Evolutionary conservation across 1,139 yeast species (phyloP).

Genomic region (Suhomyces kunorum): DNA sequence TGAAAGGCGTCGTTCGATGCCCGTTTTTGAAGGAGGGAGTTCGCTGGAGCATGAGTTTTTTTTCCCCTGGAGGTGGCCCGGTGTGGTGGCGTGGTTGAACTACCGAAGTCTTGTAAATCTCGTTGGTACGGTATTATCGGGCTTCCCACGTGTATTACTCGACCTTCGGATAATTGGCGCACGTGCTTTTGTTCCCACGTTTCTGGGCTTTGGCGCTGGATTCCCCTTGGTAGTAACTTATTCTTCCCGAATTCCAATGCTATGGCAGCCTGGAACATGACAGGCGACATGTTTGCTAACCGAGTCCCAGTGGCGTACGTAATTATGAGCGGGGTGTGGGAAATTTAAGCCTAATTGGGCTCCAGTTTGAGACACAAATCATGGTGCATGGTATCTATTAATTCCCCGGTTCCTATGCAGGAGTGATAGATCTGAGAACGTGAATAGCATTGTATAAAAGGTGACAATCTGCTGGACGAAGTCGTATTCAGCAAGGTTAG

Average conservation of each 20-base stretch:
- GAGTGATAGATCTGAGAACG: background rate
- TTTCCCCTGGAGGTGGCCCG: no score
- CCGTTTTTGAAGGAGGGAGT: no score
- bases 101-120: constrained; percentile 1
- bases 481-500: background rate
- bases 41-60: no score
- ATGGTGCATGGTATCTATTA: background rate
- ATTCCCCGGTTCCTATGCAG: background rate
- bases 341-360: background rate
- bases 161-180: constrained; percentile 1
- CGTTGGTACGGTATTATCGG: background rate
- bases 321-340: background rate
- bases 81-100: no score
- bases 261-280: no score
- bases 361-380: background rate
- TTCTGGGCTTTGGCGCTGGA: constrained; percentile 1
- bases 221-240: background rate
- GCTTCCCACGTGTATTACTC: constrained; percentile 7
- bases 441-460: background rate
- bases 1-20: no score
- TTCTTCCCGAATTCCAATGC: background rate
- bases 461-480: background rate
- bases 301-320: no score
- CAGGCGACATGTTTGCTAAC: no score
- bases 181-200: constrained; percentile 8